Evolutionary conservation across 2,329 filamentous ascomycete genomes (phyloP), one percentile per base, ranked within the genome.

Genomic region (Orbilia quercus): DNA sequence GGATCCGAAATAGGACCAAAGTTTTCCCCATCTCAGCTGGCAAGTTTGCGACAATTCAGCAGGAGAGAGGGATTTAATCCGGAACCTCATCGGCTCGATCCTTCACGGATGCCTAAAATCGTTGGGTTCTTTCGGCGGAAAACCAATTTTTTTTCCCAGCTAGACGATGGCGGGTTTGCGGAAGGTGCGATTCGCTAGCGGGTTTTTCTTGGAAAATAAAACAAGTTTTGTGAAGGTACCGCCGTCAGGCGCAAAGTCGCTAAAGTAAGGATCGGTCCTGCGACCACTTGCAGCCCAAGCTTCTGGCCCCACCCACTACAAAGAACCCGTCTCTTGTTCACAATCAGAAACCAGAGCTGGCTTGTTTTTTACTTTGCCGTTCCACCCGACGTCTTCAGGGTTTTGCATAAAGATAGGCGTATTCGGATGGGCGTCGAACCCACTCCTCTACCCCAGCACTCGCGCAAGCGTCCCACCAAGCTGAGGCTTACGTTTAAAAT

Each of bases 251-350:
- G 69, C 55, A 66, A 66, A 66, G 44, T 66, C 69, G 69, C 69
- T 73, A 73, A 72, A 66, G 60, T 66, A 66, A 73, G 69, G 69
- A 73, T 73, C 50, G 69, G 67, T 57, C 54, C 54, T 55, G n/a
- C 44, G 22, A 66, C 59, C 54, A 55, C 53, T 34, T 72, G 38
- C 53, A 65, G 48, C 9, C 28, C 25, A 22, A 53, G 14, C 38
- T 48, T 62, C 23, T 51, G 60, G 53, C 28, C 48, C 60, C 69
- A 66, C 54, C 45, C 69, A 66, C 54, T 38, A 14, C 51, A 20
- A 22, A 42, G 23, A 40, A 20, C 12, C 31, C 18, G 18, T 23
- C 34, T 57, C 51, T 66, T 58, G 62, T 42, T 63, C 50, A 57
- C 51, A 28, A 34, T 53, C 66, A 7, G 48, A 51, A 47, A 42